Evolutionary conservation across 768 basidiomycete species (phyloP).

Genomic region (Kwoniella bestiolae): DNA sequence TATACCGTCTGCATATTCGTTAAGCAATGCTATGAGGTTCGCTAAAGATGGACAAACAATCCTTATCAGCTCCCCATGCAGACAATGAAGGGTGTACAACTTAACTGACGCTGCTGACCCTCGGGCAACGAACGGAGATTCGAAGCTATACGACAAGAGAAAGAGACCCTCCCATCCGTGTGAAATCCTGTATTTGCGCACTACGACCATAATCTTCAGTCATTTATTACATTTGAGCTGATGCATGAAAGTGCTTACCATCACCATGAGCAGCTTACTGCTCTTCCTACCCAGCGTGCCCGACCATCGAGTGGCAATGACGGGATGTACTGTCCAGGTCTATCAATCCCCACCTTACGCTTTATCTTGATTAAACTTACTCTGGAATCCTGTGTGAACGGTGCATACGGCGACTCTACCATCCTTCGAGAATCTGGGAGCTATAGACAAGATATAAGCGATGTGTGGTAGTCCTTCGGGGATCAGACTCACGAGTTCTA

Average conservation of each 20-base stretch:
- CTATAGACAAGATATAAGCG: constrained; percentile 41
- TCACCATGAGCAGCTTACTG: constrained; percentile 52
- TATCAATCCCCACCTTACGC: neutral
- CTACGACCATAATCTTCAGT: constrained; percentile 30
- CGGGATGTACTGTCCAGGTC: constrained; percentile 56
- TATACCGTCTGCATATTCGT: constrained; percentile 57
- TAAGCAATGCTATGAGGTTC: constrained; percentile 59
- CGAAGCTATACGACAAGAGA: constrained; percentile 60
- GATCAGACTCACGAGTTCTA: constrained; percentile 39
- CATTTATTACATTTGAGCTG: too few species aligned
- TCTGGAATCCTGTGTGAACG: constrained; percentile 60
- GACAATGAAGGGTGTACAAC: neutral
- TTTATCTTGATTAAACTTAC: constrained; percentile 25
- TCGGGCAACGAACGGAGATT: constrained; percentile 54
- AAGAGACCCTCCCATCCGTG: constrained; percentile 58
- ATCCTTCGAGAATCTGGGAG: constrained; percentile 61
- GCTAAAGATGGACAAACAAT: too few species aligned
- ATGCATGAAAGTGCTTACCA: too few species aligned
- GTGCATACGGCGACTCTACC: constrained; percentile 61
- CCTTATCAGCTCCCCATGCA: too few species aligned
- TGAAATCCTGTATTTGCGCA: constrained; percentile 60
- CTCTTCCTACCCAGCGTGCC: constrained; percentile 58
- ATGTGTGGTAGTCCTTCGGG: neutral
- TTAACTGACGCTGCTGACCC: constrained; percentile 48
- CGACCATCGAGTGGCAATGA: constrained; percentile 63